These are phyloP conservation scores for Pleurotus eryngii DNA, from an alignment of 768 basidiomycete genomes.

Conservation along the genomic window DNA sequence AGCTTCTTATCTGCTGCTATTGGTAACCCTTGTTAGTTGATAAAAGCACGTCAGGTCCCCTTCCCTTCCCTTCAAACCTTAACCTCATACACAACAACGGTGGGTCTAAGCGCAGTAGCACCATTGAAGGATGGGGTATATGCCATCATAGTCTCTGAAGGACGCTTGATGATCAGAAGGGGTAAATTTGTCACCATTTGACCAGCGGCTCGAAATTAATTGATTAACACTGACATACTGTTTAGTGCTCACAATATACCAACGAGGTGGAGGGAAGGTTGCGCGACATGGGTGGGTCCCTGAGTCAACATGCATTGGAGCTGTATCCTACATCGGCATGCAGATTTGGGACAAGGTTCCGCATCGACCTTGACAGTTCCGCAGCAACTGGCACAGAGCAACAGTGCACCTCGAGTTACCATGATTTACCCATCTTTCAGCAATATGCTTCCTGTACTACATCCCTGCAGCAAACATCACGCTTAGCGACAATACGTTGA, in stretches of 20 bases:
- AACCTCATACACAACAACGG: too few relatives aligned
- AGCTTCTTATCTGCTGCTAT: too few relatives aligned
- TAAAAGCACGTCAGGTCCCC: constrained; percentile 3
- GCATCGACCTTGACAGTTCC: not conserved
- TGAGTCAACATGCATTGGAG: constrained; percentile 10
- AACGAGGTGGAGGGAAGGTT: constrained; percentile 15
- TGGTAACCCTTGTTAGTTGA: too few relatives aligned
- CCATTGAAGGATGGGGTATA: constrained; percentile 11
- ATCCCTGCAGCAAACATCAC: not conserved
- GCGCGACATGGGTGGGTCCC: constrained; percentile 16
- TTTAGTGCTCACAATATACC: constrained; percentile 11
- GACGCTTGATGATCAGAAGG: constrained; percentile 5
- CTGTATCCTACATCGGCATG: constrained; percentile 15
- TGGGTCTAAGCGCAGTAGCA: not conserved
- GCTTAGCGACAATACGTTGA: not conserved
- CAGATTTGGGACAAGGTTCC: constrained; percentile 16
- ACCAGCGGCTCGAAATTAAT: not conserved
- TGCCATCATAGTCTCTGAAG: constrained; percentile 7
- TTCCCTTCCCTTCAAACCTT: constrained; percentile 9
- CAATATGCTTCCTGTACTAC: not conserved
- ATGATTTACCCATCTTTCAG: not conserved
- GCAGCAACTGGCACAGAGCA: not conserved
- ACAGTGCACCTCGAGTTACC: not conserved
- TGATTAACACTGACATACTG: not conserved
- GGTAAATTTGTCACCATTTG: too few relatives aligned